phyloP scores from a whole-genome alignment of 768 basidiomycete species.

The Macrolepiota fuliginosa region DNA sequence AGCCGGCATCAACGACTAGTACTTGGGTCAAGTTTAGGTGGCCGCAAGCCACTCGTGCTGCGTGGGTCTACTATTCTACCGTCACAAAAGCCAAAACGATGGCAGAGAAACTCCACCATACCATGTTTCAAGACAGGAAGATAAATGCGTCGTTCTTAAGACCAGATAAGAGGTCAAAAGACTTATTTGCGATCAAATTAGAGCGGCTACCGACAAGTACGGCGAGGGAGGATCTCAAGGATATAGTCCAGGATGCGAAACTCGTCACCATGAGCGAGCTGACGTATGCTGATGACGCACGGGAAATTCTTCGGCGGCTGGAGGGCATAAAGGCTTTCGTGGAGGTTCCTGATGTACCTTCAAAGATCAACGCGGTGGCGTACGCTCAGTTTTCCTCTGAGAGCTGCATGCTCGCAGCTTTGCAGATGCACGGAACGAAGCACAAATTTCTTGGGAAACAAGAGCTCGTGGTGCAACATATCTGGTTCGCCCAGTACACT shows the following conservation, averaged over 20 bases:
- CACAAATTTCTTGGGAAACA: slow-evolving; percentile 37
- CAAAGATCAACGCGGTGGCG: slow-evolving; percentile 32
- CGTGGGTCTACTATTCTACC: slow-evolving; percentile 45
- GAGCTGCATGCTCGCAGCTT: slow-evolving; percentile 20
- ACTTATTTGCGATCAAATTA: slow-evolving; percentile 41
- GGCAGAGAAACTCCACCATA: slow-evolving; percentile 36
- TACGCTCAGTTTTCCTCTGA: slow-evolving; percentile 31
- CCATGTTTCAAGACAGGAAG: slow-evolving; percentile 34
- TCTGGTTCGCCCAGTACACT: slow-evolving; percentile 39
- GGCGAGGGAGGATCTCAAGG: slow-evolving; percentile 28
- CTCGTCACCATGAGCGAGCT: slow-evolving; percentile 30
- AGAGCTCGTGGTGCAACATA: slow-evolving; percentile 33
- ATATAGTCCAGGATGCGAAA: slow-evolving; percentile 27
- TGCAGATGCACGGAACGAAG: slow-evolving; percentile 23
- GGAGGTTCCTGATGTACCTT: slow-evolving; percentile 27
- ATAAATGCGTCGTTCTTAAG: slow-evolving; percentile 37
- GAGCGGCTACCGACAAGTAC: slow-evolving; percentile 37
- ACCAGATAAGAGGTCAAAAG: slow-evolving; percentile 30
- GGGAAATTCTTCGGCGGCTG: slow-evolving; percentile 28
- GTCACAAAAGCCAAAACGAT: slow-evolving; percentile 41
- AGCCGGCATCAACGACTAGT: neutral
- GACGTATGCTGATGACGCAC: slow-evolving; percentile 32
- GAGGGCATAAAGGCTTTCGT: slow-evolving; percentile 42
- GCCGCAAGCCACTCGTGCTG: slow-evolving; percentile 39
- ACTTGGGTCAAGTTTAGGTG: slow-evolving; percentile 38